Evolutionary conservation across 2,329 filamentous ascomycete genomes (phyloP), one percentile per base, ranked within the genome.

Genomic region (Aspergillus fischeri): DNA sequence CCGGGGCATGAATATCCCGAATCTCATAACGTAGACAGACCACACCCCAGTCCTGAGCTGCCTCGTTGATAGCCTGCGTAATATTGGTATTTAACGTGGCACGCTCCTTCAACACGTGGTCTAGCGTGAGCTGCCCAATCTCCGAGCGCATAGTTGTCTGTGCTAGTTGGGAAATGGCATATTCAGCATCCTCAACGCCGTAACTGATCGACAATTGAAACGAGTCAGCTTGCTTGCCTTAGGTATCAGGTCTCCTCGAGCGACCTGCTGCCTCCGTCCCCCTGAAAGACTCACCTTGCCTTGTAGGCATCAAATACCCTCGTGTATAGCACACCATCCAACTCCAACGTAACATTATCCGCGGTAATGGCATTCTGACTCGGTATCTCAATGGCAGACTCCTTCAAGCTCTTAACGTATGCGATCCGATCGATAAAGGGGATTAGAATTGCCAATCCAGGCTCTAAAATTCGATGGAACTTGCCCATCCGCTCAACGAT

Each of bases 401-500:
- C 94, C 81, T 99, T 99, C 76, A 99, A 80, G 64, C 90, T 96
- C 82, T 96, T 97, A 65, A 99, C 94, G 74, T 99, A 99, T 67
- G 94, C 90, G 74, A 99, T 97, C 60, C 92, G 89, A 77, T 99
- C 94, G 74, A 99, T 79, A 65, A 97, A 89, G 1, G 94, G 94
- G 54, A 94, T 82, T 65, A 99, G 78, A 61, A 99, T 83, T 24
- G 94, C 92, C 60, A 99, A 81, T 56, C 94, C 94, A 3, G 94
- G 94, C 68, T 97, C 86, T 52, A 99, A 80, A 69, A 99, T 97
- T 59, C 92, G 85, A 78, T 91, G 89, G 80, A 96, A 99, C 77
- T 92, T 94, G 69, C 94, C 94, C 94, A 99, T 99, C 71, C 94
- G 92, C 84, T 99, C 94, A 56, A 99, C 94, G 58, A 99, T 93